Evolutionary conservation across 1,284 basidiomycete genomes (phyloP).

Genomic region (Caloboletus inedulis): DNA sequence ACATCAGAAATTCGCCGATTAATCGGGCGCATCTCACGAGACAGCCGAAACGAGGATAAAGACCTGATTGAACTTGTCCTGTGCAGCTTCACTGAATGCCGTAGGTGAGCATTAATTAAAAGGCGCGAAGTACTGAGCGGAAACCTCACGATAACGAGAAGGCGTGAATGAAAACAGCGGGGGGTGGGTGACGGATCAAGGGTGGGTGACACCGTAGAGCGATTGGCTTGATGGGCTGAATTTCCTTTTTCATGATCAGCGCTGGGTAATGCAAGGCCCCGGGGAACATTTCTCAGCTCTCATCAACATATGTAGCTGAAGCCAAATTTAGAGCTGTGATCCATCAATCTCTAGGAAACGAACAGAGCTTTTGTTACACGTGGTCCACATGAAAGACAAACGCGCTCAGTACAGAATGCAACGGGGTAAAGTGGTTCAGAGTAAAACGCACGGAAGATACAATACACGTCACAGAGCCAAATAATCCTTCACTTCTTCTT

Average conservation of each 20-base stretch:
- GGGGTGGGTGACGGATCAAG: slow-evolving; percentile 30
- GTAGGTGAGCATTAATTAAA: slow-evolving; percentile 29
- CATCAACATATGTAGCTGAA: slow-evolving; percentile 1
- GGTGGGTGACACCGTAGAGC: slow-evolving; percentile 24
- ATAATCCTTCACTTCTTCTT: slow-evolving; percentile 95
- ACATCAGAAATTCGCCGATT: slow-evolving; percentile 19
- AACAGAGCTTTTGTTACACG: slow-evolving; percentile 6
- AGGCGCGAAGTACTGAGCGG: slow-evolving; percentile 22
- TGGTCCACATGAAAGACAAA: slow-evolving; percentile 10
- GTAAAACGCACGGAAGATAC: slow-evolving; percentile 34
- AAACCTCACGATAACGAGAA: slow-evolving; percentile 32
- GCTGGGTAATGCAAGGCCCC: slow-evolving; percentile 11
- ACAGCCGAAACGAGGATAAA: slow-evolving; percentile 14
- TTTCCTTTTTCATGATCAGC: slow-evolving; percentile 35
- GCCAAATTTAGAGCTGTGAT: slow-evolving; percentile 9
- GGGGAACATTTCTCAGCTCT: slow-evolving; percentile 5
- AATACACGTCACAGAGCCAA: slow-evolving; percentile 63
- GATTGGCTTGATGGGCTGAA: slow-evolving; percentile 2
- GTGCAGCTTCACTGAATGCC: slow-evolving; percentile 15
- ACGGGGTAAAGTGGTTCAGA: slow-evolving; percentile 13
- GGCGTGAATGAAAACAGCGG: slow-evolving; percentile 26
- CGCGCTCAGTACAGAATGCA: slow-evolving; percentile 16
- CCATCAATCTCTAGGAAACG: slow-evolving; percentile 6
- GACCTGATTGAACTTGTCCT: slow-evolving; percentile 8
- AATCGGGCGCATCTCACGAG: slow-evolving; percentile 14